A percentile compares a stretch with the other conserved stretches of the same genome.
phyloP scores from a whole-genome alignment of 106 monocot species.

The Acorus gramineus region DNA sequence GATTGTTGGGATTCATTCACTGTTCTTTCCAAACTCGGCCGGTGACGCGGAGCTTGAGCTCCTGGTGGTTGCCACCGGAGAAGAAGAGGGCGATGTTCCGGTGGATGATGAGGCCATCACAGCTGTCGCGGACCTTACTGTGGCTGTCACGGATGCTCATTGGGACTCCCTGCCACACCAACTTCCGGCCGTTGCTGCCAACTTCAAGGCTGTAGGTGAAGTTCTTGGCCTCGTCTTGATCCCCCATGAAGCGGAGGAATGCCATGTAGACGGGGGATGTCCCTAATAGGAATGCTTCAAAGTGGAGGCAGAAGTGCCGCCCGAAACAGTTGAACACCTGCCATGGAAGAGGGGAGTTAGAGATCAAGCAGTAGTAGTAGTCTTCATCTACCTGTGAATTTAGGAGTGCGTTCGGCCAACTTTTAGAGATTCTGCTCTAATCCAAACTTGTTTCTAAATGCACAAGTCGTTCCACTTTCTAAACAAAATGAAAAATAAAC shows the following conservation, averaged over 20 bases:
- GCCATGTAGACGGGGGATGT: conserved; percentile 12
- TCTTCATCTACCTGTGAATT: too few relatives aligned
- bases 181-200: conserved; percentile 13
- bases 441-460: too few relatives aligned
- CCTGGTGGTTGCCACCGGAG: conserved; percentile 7
- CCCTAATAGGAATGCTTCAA: conserved; percentile 11
- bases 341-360: not conserved
- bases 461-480: too few relatives aligned
- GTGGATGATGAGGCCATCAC: conserved; percentile 21
- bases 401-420: too few relatives aligned
- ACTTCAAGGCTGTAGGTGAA: conserved; percentile 20
- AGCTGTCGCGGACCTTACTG: conserved; percentile 27
- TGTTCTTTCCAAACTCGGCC: conserved; percentile 16
- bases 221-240: conserved; percentile 20
- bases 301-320: conserved; percentile 20
- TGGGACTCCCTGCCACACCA: conserved; percentile 21
- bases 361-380: too few relatives aligned
- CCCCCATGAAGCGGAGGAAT: conserved; percentile 11
- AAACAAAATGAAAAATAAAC: too few relatives aligned
- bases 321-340: conserved; percentile 28
- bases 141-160: conserved; percentile 30
- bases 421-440: too few relatives aligned
- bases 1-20: too few relatives aligned
- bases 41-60: conserved; percentile 14
- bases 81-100: conserved; percentile 17